A percentile compares a stretch with the other conserved stretches of the same genome.
These are phyloP conservation scores for Chalciporus piperatoides DNA, from an alignment of 1,284 basidiomycete genomes.

Conservation along the genomic window DNA sequence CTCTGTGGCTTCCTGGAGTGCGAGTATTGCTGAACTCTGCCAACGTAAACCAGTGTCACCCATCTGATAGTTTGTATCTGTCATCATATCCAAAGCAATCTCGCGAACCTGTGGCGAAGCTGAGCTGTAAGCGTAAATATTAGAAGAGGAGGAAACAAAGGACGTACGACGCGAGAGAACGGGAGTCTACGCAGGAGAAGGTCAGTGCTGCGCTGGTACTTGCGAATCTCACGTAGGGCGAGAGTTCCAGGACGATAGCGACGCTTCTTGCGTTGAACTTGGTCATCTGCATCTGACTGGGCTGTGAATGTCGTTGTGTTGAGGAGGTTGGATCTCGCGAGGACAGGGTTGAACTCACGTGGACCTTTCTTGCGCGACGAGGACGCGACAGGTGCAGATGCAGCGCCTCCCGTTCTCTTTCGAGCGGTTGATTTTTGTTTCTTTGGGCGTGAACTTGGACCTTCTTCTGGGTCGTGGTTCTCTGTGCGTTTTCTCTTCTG, in stretches of 20 bases:
- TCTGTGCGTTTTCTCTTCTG: constrained; percentile 40
- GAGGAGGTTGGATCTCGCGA: constrained; percentile 1
- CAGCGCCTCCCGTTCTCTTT: constrained; percentile 66
- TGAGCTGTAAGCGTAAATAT: constrained; percentile 1
- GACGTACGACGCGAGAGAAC: constrained; percentile 84
- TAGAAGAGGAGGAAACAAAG: not conserved
- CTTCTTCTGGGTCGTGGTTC: constrained; percentile 38
- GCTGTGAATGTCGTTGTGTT: constrained; percentile 14
- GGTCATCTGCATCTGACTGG: constrained; percentile 27
- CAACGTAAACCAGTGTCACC: constrained; percentile 72
- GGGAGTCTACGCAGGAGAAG: constrained; percentile 84
- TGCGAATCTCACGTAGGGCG: constrained; percentile 87
- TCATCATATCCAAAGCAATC: constrained; percentile 84
- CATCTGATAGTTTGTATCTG: constrained; percentile 60
- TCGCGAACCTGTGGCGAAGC: constrained; percentile 74
- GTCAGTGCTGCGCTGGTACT: constrained; percentile 92
- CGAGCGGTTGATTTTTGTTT: constrained; percentile 60
- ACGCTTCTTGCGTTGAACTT: constrained; percentile 46
- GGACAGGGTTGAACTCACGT: constrained; percentile 17
- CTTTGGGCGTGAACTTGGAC: constrained; percentile 46
- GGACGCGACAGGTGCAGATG: constrained; percentile 36
- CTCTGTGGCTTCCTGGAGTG: constrained; percentile 93
- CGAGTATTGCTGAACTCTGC: constrained; percentile 89
- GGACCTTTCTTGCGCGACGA: constrained; percentile 25
- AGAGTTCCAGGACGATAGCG: constrained; percentile 84